Conservation (phyloP, 75 land plant genomes). For the Picea glauca region DNA sequence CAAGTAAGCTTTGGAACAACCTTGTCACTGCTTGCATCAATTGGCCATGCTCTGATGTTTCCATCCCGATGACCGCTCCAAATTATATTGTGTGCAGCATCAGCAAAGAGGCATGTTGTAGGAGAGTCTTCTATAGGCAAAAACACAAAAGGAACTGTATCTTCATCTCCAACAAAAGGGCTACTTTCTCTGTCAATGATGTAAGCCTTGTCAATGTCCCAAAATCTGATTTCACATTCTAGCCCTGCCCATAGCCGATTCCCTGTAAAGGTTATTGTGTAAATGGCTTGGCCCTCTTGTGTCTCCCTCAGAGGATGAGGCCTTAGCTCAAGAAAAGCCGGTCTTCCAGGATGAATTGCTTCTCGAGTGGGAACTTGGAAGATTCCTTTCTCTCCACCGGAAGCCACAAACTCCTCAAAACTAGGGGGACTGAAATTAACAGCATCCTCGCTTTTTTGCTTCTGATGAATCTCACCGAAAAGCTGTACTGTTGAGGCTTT, state of each 20-base stretch:
- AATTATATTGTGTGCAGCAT: constrained; percentile 53
- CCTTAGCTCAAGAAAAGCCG: constrained; percentile 67
- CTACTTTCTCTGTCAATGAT: neutral
- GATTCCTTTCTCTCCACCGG: constrained; percentile 55
- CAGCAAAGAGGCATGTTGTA: constrained; percentile 57
- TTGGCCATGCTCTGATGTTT: constrained; percentile 69
- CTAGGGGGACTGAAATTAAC: neutral
- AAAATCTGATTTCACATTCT: constrained; percentile 63
- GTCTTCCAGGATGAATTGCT: constrained; percentile 44
- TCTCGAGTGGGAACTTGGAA: constrained; percentile 48
- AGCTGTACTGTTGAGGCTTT: neutral
- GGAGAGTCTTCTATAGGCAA: constrained; percentile 13
- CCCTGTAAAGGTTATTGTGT: constrained; percentile 43
- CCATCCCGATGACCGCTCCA: constrained; percentile 97
- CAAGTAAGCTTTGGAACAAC: constrained; percentile 48
- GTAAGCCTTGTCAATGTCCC: constrained; percentile 51
- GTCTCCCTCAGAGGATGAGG: constrained; percentile 73
- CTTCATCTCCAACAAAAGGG: neutral
- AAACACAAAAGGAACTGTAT: constrained; percentile 2
- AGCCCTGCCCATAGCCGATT: constrained; percentile 78
- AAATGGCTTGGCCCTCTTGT: constrained; percentile 35
- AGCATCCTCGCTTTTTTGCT: neutral
- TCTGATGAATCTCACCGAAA: neutral
- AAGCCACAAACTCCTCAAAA: constrained; percentile 50
- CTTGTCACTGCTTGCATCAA: constrained; percentile 20